A percentile compares a stretch with the other conserved stretches of the same genome.
These are phyloP conservation scores for Auriscalpium orientale DNA, from an alignment of 768 basidiomycete genomes.

Conservation along the genomic window DNA sequence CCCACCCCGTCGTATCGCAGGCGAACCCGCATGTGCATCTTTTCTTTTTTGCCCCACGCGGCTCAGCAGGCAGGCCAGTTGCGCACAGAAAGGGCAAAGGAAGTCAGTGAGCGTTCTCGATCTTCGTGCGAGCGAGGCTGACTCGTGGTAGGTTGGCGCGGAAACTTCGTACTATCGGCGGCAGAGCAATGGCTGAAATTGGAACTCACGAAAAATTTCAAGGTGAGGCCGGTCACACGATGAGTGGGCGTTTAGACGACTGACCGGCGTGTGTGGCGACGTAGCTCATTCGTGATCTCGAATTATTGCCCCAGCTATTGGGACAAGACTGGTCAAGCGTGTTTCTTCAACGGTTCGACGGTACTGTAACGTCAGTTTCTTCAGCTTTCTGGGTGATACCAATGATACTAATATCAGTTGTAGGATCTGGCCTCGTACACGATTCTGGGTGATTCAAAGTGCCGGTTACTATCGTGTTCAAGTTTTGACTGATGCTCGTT, in stretches of 20 bases:
- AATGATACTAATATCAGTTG: not conserved
- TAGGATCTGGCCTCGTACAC: slow-evolving; percentile 82
- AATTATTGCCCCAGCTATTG: slow-evolving; percentile 86
- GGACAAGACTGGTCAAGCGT: slow-evolving; percentile 97
- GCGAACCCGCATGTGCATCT: slow-evolving; percentile 90
- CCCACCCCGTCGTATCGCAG: slow-evolving; percentile 90
- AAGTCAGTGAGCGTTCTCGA: slow-evolving; percentile 15
- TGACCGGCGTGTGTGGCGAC: slow-evolving; percentile 2
- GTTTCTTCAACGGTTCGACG: slow-evolving; percentile 91
- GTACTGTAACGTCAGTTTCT: slow-evolving; percentile 67
- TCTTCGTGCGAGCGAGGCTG: not conserved
- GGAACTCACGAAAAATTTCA: slow-evolving; percentile 95
- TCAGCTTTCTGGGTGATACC: not conserved
- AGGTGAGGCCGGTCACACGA: slow-evolving; percentile 30
- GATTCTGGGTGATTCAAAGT: slow-evolving; percentile 47
- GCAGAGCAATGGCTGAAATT: slow-evolving; percentile 94
- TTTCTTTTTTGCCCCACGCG: slow-evolving; percentile 90
- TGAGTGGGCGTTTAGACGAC: not conserved
- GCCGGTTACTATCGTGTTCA: not conserved
- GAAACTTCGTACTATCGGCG: slow-evolving; percentile 87
- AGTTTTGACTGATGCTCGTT: not conserved
- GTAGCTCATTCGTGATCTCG: slow-evolving; percentile 88
- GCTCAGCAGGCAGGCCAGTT: slow-evolving; percentile 87
- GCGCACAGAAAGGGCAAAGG: slow-evolving; percentile 92
- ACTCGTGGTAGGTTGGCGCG: slow-evolving; percentile 68